phyloP scores from a whole-genome alignment of 2,329 filamentous ascomycete species.

The Pleurostoma richardsiae region DNA sequence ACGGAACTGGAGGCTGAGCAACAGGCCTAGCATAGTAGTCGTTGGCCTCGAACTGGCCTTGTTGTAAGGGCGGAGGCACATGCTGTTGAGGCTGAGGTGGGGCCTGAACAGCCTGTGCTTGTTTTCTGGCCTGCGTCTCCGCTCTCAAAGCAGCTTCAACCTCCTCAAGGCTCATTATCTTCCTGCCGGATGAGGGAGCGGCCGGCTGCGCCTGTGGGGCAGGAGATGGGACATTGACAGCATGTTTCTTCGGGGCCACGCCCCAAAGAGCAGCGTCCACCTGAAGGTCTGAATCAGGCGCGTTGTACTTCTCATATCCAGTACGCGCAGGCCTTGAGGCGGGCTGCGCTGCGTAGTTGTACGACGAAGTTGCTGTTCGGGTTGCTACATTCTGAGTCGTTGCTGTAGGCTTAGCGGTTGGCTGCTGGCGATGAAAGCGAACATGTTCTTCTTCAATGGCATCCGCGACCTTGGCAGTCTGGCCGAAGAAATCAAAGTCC shows the following conservation, averaged over 20 bases:
- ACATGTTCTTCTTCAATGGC: conserved; percentile 89
- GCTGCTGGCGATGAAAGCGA: conserved; percentile 72
- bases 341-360: conserved; percentile 33
- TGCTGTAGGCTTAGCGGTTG: conserved; percentile 41
- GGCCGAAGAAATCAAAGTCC: conserved; percentile 96
- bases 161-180: conserved; percentile 94
- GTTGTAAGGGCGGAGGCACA: conserved; percentile 19
- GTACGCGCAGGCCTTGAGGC: conserved; percentile 61
- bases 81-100: conserved; percentile 16
- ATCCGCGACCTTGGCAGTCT: conserved; percentile 80
- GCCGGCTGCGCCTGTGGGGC: conserved; percentile 16
- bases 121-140: conserved; percentile 51
- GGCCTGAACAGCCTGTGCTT: conserved; percentile 29
- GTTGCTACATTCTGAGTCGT: conserved; percentile 24
- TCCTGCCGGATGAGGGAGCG: conserved; percentile 45
- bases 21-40: conserved; percentile 7
- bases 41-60: conserved; percentile 5
- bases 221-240: conserved; percentile 26
- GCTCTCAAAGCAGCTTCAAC: conserved; percentile 87
- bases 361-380: conserved; percentile 18
- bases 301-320: conserved; percentile 88
- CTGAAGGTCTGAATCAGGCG: conserved; percentile 80
- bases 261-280: conserved; percentile 94
- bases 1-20: conserved; percentile 4
- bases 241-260: conserved; percentile 57